Base-by-base conservation (phyloP, 192 early-diverging fungal genomes). In the Linnemannia hyalina region DNA sequence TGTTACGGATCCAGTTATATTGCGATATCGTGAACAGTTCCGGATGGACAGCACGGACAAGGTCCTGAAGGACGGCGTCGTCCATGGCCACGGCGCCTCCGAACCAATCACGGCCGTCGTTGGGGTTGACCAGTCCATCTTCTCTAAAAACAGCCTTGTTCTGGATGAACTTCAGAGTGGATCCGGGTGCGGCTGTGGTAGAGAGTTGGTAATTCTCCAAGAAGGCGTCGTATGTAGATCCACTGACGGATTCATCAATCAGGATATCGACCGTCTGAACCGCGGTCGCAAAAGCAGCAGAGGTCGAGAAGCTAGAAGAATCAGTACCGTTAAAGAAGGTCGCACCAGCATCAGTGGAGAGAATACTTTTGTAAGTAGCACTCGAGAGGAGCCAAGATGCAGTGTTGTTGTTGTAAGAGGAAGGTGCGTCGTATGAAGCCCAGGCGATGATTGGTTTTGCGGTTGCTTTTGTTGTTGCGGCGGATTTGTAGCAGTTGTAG, bases 21-120 rank as follows among this genome's bases (percentile, higher is more conserved):
- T 80, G 47, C 73, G 90, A 93, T 22, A 83, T 81, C 70, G 72
- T 44, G 71, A 89, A 89, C 49, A 91, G 88, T 29, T 83, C 81
- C 20, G 94, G 92, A 73, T 95, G 92, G 22, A 92, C 87, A 2
- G 91, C 92, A 54, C 92, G 91, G 71, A 95, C 90, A 8, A 96
- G 72, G 78, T 96, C 95, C 77, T 95, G 92, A 47, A 96, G 89
- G 35, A 95, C 85, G 23, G 93, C 93, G 80, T 96, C 94, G 18
- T 92, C 89, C 90, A 94, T 94, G 20, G 77, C 91, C 26, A 95
- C 84, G 9, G 94, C 94, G 11, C 91, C 78, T 70, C 94, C 93
- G 80, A 95, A 95, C 94, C 94, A 96, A 68, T 93, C 94, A 57
- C 88, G 86, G 23, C 95, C 95, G 76, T 92, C 91, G 52, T 89